Conservation (phyloP, 2,329 filamentous ascomycete genomes). For the Fusarium floridanum region DNA sequence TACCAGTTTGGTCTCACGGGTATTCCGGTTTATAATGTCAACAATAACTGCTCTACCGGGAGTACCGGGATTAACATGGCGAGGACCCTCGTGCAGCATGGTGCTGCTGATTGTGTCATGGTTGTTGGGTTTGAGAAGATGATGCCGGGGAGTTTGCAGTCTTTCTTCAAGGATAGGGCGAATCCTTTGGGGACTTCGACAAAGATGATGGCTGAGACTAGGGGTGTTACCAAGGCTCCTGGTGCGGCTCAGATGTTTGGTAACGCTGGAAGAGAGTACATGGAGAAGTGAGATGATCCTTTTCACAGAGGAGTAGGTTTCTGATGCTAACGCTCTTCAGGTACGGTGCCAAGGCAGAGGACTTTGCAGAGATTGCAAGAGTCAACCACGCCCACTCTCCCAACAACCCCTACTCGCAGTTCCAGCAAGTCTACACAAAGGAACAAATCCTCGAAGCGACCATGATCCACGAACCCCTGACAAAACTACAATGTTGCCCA, state of each 20-base stretch:
- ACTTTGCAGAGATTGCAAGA: constrained; percentile 95
- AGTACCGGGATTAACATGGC: constrained; percentile 90
- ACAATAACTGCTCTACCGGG: constrained; percentile 99
- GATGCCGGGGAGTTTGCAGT: constrained; percentile 89
- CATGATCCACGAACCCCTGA: constrained; percentile 87
- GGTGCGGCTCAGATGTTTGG: constrained; percentile 95
- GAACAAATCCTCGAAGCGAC: constrained; percentile 83
- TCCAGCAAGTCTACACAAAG: constrained; percentile 89
- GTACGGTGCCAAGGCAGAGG: constrained; percentile 83
- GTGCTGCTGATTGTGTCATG: constrained; percentile 87
- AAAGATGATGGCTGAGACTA: constrained; percentile 85
- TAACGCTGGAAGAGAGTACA: constrained; percentile 93
- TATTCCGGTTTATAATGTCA: constrained; percentile 97
- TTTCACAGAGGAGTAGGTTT: background rate
- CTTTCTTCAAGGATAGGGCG: constrained; percentile 85
- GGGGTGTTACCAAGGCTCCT: constrained; percentile 85
- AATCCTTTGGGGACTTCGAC: constrained; percentile 81
- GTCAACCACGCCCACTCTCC: constrained; percentile 93
- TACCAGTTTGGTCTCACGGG: constrained; percentile 98
- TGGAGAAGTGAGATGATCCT: constrained; percentile 77
- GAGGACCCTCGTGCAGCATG: constrained; percentile 81
- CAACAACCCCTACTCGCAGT: constrained; percentile 97
- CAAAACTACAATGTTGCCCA: constrained; percentile 98
- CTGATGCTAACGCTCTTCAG: constrained; percentile 55
- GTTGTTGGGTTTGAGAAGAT: constrained; percentile 99